phyloP scores from a whole-genome alignment of 345 rosid genomes.

The Clausena lansium region DNA sequence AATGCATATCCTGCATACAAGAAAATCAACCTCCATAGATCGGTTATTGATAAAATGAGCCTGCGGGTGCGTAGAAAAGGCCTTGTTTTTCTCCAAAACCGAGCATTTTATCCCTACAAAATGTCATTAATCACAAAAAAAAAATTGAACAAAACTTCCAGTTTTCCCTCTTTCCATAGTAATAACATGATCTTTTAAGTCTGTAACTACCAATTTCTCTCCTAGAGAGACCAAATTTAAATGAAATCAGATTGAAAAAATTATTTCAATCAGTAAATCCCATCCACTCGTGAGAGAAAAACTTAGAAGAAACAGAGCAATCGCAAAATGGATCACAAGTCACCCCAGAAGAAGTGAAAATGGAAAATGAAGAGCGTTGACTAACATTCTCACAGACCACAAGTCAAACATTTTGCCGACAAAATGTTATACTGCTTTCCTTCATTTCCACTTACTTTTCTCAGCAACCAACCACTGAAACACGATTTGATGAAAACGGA shows the following conservation, averaged over 20 bases:
- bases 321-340: neutral
- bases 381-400: neutral
- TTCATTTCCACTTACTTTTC: neutral
- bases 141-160: no score
- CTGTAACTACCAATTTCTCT: neutral
- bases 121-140: conserved; percentile 12
- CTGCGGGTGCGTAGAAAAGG: conserved; percentile 78
- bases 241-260: neutral
- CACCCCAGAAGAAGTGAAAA: neutral
- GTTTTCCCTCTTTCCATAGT: neutral
- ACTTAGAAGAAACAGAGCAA: neutral
- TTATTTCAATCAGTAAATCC: neutral
- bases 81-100: conserved; percentile 69
- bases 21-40: conserved; percentile 79
- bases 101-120: conserved; percentile 68
- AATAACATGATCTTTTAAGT: neutral
- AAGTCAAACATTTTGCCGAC: neutral
- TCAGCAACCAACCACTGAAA: neutral
- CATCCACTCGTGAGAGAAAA: neutral
- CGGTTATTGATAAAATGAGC: conserved; percentile 97
- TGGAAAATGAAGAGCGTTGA: neutral
- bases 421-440: neutral
- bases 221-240: neutral
- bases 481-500: neutral
- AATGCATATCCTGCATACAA: neutral